A percentile compares a stretch with the other conserved stretches of the same genome.
Conservation (phyloP, 2,329 filamentous ascomycete species). For the Trichoderma sp. region DNA sequence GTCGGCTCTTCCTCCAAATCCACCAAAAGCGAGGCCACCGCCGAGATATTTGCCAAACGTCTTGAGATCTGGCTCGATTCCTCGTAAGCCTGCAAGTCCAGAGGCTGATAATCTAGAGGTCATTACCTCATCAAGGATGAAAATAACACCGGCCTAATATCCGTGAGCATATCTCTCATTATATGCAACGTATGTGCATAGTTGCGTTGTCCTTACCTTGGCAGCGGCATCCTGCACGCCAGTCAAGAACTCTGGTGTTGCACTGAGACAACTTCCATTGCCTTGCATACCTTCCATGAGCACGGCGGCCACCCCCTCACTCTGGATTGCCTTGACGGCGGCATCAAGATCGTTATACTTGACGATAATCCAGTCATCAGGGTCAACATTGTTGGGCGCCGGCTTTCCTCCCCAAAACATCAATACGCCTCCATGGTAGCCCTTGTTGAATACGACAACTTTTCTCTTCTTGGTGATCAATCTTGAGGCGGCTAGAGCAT, state of each 20-base stretch:
- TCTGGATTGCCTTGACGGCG: slow-evolving; percentile 46
- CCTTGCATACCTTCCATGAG: slow-evolving; percentile 69
- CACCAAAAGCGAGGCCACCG: slow-evolving; percentile 66
- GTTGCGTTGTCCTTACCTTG: slow-evolving; percentile 30
- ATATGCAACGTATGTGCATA: rapidly evolving
- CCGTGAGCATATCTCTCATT: not conserved
- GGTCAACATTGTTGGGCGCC: slow-evolving; percentile 51
- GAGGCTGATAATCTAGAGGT: slow-evolving; percentile 58
- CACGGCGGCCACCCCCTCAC: slow-evolving; percentile 59
- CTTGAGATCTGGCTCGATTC: slow-evolving; percentile 60
- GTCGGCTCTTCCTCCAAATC: slow-evolving; percentile 61
- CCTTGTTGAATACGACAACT: slow-evolving; percentile 54
- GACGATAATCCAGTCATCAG: slow-evolving; percentile 59
- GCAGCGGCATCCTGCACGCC: slow-evolving; percentile 51
- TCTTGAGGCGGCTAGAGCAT: slow-evolving; percentile 58
- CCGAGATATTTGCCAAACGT: slow-evolving; percentile 69
- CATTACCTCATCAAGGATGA: slow-evolving; percentile 74
- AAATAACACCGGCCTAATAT: slow-evolving; percentile 51
- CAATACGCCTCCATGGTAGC: slow-evolving; percentile 42
- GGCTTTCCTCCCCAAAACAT: slow-evolving; percentile 39
- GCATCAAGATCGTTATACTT: slow-evolving; percentile 61
- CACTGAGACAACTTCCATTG: slow-evolving; percentile 59
- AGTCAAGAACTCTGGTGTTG: slow-evolving; percentile 51
- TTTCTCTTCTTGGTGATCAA: slow-evolving; percentile 48
- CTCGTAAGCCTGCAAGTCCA: slow-evolving; percentile 49